phyloP scores from a whole-genome alignment of 192 early-diverging fungal genomes.

The Coemansia sp. region DNA sequence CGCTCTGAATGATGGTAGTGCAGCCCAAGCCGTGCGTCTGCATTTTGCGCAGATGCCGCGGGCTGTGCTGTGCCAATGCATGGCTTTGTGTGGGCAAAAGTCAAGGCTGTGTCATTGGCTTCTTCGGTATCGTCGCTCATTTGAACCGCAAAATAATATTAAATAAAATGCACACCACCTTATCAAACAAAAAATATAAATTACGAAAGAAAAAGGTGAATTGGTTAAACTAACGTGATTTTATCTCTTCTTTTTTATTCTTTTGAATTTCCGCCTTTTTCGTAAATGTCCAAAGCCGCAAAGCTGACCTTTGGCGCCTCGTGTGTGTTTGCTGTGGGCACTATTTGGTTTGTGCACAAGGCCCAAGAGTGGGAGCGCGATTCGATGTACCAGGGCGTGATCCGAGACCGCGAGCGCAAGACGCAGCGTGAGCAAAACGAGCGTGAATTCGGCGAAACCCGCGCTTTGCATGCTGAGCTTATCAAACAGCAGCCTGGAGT shows the following conservation, averaged over 20 bases:
- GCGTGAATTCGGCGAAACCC: constrained; percentile 47
- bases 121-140: constrained; percentile 10
- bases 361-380: constrained; percentile 43
- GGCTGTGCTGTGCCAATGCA: constrained; percentile 1
- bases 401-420: constrained; percentile 50
- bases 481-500: constrained; percentile 37
- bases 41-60: neutral
- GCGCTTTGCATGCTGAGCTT: constrained; percentile 46
- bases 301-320: constrained; percentile 48
- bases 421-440: constrained; percentile 46
- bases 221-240: neutral
- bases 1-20: constrained; percentile 32
- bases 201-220: neutral
- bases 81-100: constrained; percentile 4
- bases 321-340: constrained; percentile 41
- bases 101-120: constrained; percentile 14
- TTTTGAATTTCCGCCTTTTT: constrained; percentile 6
- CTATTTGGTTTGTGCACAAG: constrained; percentile 53
- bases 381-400: constrained; percentile 51
- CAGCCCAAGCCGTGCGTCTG: neutral
- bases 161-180: neutral
- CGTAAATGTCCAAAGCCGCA: constrained; percentile 43
- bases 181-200: neutral
- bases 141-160: constrained; percentile 2
- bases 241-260: constrained; percentile 1